Percentiles rank a stretch among this genome's conserved stretches.
These are phyloP conservation scores for Amphirosellinia nigrospora DNA, from an alignment of 495 filamentous ascomycete genomes.

Conservation along the genomic window DNA sequence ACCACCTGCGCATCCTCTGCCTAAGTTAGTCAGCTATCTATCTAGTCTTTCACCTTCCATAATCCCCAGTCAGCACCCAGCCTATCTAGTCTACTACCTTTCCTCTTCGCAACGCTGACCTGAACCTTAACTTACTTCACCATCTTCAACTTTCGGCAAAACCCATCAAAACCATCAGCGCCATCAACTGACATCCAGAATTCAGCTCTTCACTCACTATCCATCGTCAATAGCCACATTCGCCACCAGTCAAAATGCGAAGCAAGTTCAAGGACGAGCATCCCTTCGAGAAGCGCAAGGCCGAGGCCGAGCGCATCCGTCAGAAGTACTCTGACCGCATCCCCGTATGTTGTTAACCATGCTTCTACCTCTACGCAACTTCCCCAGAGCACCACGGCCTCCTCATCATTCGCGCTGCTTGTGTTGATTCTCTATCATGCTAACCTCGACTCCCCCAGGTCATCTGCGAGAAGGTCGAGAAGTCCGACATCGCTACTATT, in stretches of 20 bases:
- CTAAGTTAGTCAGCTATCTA: background rate
- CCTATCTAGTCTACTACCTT: conserved; percentile 7
- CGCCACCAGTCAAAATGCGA: conserved; percentile 69
- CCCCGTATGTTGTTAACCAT: conserved; percentile 70
- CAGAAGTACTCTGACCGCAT: conserved; percentile 99
- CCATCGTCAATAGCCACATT: background rate
- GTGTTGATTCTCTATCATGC: conserved; percentile 2
- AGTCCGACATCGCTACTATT: conserved; percentile 98
- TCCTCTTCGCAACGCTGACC: conserved; percentile 27
- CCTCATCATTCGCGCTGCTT: background rate
- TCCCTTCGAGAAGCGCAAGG: conserved; percentile 99
- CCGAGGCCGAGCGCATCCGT: conserved; percentile 97
- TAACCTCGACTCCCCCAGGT: conserved; percentile 61
- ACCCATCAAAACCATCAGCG: background rate
- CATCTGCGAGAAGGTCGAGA: conserved; percentile 99
- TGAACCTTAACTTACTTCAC: conserved; percentile 24
- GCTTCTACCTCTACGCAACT: background rate
- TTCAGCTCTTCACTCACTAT: background rate
- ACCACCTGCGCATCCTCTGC: background rate
- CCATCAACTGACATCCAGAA: conserved; percentile 18
- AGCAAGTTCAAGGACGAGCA: conserved; percentile 99
- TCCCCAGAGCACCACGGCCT: background rate
- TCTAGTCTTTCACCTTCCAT: conserved; percentile 2
- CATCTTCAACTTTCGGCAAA: background rate
- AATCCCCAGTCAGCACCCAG: conserved; percentile 18